Base-by-base conservation (phyloP, 768 basidiomycete genomes). In the Leccinum olivaceopallidum region DNA sequence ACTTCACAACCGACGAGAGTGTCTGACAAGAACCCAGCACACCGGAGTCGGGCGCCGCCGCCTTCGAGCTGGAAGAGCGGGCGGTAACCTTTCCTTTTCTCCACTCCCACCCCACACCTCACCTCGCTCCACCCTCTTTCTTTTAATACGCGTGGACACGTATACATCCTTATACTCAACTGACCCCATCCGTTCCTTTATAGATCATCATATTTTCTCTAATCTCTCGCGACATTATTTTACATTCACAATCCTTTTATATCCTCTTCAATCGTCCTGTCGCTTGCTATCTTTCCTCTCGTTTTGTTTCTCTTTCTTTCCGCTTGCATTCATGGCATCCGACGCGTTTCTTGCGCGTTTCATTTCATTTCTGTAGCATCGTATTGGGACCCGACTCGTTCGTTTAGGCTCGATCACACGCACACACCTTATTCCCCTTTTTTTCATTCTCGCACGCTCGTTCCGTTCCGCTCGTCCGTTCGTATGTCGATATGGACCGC, bases 41-140 rank as follows among this genome's bases (percentile, higher is more conserved):
- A 20, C 52, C 61, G 72, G 63, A 77, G 69, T 24, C 62, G 63
- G 51, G 75, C 75, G n/a, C 75, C 79, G 2, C 85, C 86, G 9
- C 85, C 86, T 13, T 87, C 86, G 37, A 87, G 86, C 63, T 88
- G 86, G 86, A 85, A 82, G 71, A 73, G 9, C 50, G 30, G 62
- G 4, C 68, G 68, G 36, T 73, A 52, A 63, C 22, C 28, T 42
- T 18, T 24, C 2, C 20, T 34, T 47, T 26, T 30, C n/a, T 5
- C 7, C 32, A 30, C 1, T 10, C 3, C 32, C 32, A 5, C 39
- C 13, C 12, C 24, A 26, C 4, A 49, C 13, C 30, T 28, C 30
- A 37, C 20, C 13, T 16, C 20, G 12, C 5, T 18, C 9, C 30
- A 22, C 22, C 20, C 14, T 57, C 32, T 36, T 16, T 20, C 7